Conservation (phyloP, 23 red algal species). For the Porphyridium purpureum region DNA sequence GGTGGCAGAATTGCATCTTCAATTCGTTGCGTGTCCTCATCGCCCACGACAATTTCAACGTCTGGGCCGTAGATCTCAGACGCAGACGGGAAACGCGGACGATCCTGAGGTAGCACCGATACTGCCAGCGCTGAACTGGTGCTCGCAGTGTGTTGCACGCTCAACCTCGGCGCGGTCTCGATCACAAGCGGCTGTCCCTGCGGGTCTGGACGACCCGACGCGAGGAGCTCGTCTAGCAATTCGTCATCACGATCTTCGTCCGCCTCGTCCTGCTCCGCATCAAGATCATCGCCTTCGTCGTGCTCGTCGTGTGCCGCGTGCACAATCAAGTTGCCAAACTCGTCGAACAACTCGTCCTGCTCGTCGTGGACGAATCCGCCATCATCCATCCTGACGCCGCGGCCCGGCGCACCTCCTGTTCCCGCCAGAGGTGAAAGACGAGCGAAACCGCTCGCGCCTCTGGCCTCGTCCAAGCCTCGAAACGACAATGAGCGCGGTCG, state of each 20-base stretch:
- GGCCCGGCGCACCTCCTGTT: too few relatives aligned
- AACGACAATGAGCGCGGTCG: too few relatives aligned
- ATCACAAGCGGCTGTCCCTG: neutral
- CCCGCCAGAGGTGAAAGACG: too few relatives aligned
- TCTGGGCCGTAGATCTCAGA: constrained; percentile 55
- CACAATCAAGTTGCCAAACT: constrained; percentile 84
- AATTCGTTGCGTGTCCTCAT: constrained; percentile 71
- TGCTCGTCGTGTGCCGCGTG: constrained; percentile 3
- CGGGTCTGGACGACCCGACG: neutral
- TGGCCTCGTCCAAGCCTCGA: too few relatives aligned
- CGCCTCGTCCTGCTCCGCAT: neutral
- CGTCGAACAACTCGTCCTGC: constrained; percentile 27
- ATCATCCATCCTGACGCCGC: too few relatives aligned
- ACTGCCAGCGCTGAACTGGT: constrained; percentile 7
- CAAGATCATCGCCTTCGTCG: constrained; percentile 3
- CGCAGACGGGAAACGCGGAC: constrained; percentile 51
- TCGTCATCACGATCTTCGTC: neutral
- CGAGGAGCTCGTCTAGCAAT: neutral
- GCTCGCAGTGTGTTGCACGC: neutral
- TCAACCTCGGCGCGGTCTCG: neutral
- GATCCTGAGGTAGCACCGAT: constrained; percentile 82
- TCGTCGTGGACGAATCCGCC: too few relatives aligned
- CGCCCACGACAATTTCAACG: constrained; percentile 65
- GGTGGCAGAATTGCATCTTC: constrained; percentile 49
- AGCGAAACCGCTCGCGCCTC: too few relatives aligned